phyloP scores from a whole-genome alignment of 306 rosid species.

The Quercus mongolica region DNA sequence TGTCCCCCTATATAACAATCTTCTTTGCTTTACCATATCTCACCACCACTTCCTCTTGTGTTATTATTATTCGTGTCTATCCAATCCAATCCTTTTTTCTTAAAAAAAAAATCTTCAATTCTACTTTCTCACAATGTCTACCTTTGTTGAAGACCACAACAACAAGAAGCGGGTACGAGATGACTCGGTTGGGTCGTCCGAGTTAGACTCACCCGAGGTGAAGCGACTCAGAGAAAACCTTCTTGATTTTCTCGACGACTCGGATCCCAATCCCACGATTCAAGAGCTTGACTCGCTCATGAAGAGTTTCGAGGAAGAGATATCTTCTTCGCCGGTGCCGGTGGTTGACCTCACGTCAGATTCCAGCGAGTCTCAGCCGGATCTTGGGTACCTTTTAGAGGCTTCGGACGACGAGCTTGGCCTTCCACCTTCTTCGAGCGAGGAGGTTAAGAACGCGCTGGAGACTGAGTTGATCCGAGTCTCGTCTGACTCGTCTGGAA shows the following conservation, averaged over 20 bases:
- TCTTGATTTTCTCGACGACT: conserved; percentile 60
- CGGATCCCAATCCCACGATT: conserved; percentile 40
- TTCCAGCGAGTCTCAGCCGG: conserved; percentile 66
- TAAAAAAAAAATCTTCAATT: too few relatives aligned
- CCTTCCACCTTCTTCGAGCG: conserved; percentile 49
- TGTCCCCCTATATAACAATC: conserved; percentile 62
- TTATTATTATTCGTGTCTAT: conserved; percentile 2
- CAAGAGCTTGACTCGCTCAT: conserved; percentile 78
- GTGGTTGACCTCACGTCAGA: conserved; percentile 42
- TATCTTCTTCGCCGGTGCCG: conserved; percentile 43
- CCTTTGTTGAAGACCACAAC: conserved; percentile 34
- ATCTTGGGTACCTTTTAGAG: conserved; percentile 66
- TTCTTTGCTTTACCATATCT: conserved; percentile 22
- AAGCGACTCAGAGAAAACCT: conserved; percentile 67
- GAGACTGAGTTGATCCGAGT: conserved; percentile 44
- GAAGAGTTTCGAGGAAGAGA: conserved; percentile 76
- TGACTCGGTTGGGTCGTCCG: conserved; percentile 45
- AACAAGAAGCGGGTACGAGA: conserved; percentile 51
- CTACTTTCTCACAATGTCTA: neutral
- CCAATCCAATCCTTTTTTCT: neutral
- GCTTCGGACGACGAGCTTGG: conserved; percentile 95
- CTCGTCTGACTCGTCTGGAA: conserved; percentile 54
- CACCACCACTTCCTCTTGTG: conserved; percentile 19
- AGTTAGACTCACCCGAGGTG: conserved; percentile 47
- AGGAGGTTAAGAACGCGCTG: conserved; percentile 17